Conservation (phyloP, 2,329 filamentous ascomycete species). For the Orbilia javanica region DNA sequence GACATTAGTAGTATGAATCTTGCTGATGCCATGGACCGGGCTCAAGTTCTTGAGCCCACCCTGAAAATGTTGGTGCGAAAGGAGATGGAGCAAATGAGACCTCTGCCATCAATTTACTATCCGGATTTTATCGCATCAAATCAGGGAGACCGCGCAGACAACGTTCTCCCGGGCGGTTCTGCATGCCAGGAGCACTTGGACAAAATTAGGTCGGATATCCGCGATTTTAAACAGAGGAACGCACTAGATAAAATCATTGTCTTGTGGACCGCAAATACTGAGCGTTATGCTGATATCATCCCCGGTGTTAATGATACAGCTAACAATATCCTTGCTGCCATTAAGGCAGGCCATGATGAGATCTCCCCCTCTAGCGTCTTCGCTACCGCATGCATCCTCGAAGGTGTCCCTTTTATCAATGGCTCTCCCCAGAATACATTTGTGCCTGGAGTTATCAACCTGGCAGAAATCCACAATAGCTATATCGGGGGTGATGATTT, state of each 20-base stretch:
- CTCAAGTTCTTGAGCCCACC: conserved; percentile 92
- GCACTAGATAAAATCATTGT: conserved; percentile 94
- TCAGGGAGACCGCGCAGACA: conserved; percentile 96
- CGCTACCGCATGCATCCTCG: conserved; percentile 91
- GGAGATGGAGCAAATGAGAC: conserved; percentile 89
- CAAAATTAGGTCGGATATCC: conserved; percentile 91
- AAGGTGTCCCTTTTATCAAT: conserved; percentile 95
- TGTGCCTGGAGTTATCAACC: conserved; percentile 88
- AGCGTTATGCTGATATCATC: conserved; percentile 91
- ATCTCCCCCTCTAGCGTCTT: conserved; percentile 97
- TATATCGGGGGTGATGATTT: conserved; percentile 99
- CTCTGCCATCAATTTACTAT: conserved; percentile 96
- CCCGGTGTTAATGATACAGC: conserved; percentile 95
- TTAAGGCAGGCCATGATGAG: conserved; percentile 87
- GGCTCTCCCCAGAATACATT: conserved; percentile 99
- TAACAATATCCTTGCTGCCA: conserved; percentile 89
- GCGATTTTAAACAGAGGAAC: conserved; percentile 89
- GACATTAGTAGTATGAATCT: conserved; percentile 94
- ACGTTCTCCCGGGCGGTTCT: conserved; percentile 77
- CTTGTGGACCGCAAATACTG: conserved; percentile 98
- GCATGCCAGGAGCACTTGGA: conserved; percentile 90
- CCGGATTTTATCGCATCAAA: conserved; percentile 99
- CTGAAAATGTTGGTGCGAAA: conserved; percentile 90
- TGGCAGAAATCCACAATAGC: conserved; percentile 85
- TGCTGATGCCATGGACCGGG: conserved; percentile 92